phyloP scores from a whole-genome alignment of 1,139 yeast species.

The Candida albicans region DNA sequence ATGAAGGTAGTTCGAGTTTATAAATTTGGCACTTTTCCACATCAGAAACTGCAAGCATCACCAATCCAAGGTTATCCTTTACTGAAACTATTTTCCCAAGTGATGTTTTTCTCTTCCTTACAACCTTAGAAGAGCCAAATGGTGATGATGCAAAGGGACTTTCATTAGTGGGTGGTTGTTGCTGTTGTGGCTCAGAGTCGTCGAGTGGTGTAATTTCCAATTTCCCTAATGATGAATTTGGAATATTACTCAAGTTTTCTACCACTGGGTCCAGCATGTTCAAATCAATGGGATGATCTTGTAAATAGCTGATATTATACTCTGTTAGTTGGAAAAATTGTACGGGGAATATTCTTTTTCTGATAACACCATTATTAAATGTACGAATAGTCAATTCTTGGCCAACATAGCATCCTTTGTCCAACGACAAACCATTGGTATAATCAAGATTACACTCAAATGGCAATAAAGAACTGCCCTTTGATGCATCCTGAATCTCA shows the following conservation, averaged over 20 bases:
- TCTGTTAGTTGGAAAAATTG: constrained; percentile 41
- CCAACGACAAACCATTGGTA: constrained; percentile 76
- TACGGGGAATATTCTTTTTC: constrained; percentile 81
- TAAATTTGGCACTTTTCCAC: constrained; percentile 28
- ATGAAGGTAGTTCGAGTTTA: constrained; percentile 31
- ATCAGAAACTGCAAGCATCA: constrained; percentile 52
- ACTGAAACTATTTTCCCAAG: constrained; percentile 61
- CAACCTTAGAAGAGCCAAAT: constrained; percentile 27
- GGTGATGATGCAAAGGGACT: constrained; percentile 28
- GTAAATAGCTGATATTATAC: constrained; percentile 16
- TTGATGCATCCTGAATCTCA: constrained; percentile 54
- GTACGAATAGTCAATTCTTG: constrained; percentile 94
- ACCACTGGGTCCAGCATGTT: constrained; percentile 22
- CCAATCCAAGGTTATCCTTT: constrained; percentile 66
- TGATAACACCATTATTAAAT: constrained; percentile 74
- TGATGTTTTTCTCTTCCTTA: constrained; percentile 38
- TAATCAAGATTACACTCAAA: constrained; percentile 83
- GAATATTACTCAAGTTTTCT: constrained; percentile 18
- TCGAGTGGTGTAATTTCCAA: constrained; percentile 25
- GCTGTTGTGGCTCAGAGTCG: constrained; percentile 14
- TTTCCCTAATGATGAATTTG: constrained; percentile 21
- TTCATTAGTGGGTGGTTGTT: constrained; percentile 9
- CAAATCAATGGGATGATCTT: constrained; percentile 16
- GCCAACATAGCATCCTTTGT: constrained; percentile 96
- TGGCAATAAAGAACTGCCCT: constrained; percentile 58